Base-by-base conservation (phyloP, 2,329 filamentous ascomycete species). In the Cladosporium phlei region DNA sequence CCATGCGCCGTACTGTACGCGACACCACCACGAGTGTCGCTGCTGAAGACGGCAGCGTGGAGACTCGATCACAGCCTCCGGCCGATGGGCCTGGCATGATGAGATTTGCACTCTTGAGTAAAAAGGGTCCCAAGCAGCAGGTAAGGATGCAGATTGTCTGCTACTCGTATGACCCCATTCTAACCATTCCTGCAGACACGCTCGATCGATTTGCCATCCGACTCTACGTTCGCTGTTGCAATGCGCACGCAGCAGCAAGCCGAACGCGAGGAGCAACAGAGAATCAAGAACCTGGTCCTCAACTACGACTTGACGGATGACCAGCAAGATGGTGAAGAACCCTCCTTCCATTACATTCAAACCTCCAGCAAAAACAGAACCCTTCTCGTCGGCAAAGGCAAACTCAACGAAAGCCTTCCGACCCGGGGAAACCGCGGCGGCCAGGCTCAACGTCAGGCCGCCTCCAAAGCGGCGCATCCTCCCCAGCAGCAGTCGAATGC, bases 181-280 rank as follows among this genome's bases (percentile, higher is more conserved):
- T 56, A 42, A 58, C 52, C 20, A 19, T 47, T 28, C 12, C 33
- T 10, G 4, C 58, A 94, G 87, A 96, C 91, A 17, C 86, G 87
- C 40, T 93, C 87, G 5, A 90, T 97, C 57, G 89, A 93, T 59
- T 74, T 97, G 38, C 86, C 86, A 8, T 83, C 91, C 2, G 87
- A 98, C 65, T 97, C 93, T 1, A 90, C 82, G 39, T 96, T 98
- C 69, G 93, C 93, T 5, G 79, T 97, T 55, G 93, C 93, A 33
- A 93, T 98, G 89, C 93, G 88, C 65, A 89, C 80, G 51, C 90
- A 97, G 70, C 90, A 96, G 64, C 86, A 94, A 68, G 91, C 89
- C 2, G 91, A 97, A 65, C 85, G 86, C 44, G 93, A 95, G 63
- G 94, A 98, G 66, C 91, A 98, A 66, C 89, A 96, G 66, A 86